phyloP scores from a whole-genome alignment of 441 rosid genomes.

The Aquilaria agallochum region DNA sequence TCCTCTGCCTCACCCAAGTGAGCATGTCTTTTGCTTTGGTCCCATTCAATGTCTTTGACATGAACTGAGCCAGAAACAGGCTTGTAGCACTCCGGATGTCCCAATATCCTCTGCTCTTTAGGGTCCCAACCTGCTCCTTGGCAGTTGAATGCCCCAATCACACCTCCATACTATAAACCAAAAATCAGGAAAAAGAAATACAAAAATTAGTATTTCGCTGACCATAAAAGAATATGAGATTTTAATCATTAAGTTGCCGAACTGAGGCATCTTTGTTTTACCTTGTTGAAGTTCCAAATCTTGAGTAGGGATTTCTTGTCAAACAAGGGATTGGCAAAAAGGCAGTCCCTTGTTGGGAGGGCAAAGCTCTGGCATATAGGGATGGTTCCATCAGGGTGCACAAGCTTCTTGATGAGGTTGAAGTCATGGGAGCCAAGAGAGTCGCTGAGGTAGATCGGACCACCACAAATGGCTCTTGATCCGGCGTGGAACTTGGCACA shows the following conservation, averaged over 20 bases:
- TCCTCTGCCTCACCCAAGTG: constrained; percentile 35
- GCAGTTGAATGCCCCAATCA: constrained; percentile 82
- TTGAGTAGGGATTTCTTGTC: constrained; percentile 63
- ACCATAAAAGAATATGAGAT: not conserved
- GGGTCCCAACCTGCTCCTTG: constrained; percentile 88
- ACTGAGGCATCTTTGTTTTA: constrained; percentile 6
- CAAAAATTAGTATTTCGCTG: not conserved
- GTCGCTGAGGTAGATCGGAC: constrained; percentile 78
- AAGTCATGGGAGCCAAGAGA: constrained; percentile 61
- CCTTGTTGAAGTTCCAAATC: constrained; percentile 83
- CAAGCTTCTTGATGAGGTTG: constrained; percentile 55
- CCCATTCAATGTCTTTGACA: constrained; percentile 72
- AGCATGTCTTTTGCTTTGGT: constrained; percentile 39
- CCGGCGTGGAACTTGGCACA: constrained; percentile 83
- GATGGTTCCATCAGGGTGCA: constrained; percentile 63
- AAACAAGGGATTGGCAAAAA: constrained; percentile 66
- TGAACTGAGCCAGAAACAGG: constrained; percentile 46
- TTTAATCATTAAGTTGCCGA: not conserved
- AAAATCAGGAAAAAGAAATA: not conserved
- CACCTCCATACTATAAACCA: constrained; percentile 56
- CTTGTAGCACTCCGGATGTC: constrained; percentile 48
- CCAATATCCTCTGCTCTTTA: constrained; percentile 44
- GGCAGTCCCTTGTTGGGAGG: constrained; percentile 73
- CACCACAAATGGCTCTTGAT: constrained; percentile 78
- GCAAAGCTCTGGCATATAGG: constrained; percentile 68